Evolutionary conservation across 306 rosid genomes (phyloP).

Genomic region (Vicia faba): DNA sequence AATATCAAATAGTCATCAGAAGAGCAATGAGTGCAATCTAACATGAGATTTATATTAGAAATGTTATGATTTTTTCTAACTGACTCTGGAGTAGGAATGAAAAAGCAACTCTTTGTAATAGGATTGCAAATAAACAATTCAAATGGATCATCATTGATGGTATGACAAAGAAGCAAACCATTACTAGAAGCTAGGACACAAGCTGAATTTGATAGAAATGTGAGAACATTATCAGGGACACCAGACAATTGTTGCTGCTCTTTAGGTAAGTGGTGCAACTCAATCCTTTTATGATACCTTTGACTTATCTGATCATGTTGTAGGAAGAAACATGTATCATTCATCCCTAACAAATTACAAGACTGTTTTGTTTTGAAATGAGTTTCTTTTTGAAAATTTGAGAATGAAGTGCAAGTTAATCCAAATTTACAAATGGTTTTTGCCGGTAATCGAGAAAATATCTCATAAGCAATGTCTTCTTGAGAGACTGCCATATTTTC

Average conservation of each 20-base stretch:
- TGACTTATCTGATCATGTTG: background rate
- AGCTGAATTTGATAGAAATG: background rate
- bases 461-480: background rate
- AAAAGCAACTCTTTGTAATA: background rate
- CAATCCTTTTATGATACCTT: background rate
- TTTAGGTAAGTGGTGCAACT: background rate
- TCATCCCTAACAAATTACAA: background rate
- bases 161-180: slow-evolving; percentile 12
- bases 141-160: accelerated
- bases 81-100: background rate
- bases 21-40: background rate
- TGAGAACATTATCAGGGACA: background rate
- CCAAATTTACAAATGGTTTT: background rate
- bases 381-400: background rate
- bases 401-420: background rate
- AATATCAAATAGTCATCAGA: background rate
- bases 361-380: background rate
- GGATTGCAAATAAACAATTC: background rate
- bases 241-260: background rate
- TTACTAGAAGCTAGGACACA: slow-evolving; percentile 19
- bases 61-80: background rate
- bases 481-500: background rate
- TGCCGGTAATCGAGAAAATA: background rate
- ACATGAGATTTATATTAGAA: background rate
- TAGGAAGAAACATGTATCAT: slow-evolving; percentile 20